Base-by-base conservation (phyloP, 331 rosid species). In the Malus hybrid region DNA sequence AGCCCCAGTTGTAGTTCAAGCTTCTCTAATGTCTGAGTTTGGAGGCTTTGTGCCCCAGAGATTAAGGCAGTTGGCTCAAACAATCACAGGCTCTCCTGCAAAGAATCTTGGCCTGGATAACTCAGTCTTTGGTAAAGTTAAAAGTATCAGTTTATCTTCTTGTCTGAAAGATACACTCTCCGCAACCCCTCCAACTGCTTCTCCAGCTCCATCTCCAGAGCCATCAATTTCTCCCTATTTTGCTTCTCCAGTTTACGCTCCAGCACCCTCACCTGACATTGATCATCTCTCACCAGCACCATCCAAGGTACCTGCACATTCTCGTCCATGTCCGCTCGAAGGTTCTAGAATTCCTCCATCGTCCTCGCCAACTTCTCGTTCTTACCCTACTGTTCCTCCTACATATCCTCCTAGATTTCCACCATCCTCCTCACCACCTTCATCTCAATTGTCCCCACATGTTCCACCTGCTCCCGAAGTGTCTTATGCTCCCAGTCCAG, bases 51-150 rank as follows among this genome's bases (percentile, higher is more conserved):
- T 70, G 75, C 90, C 92, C 12, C 92, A 77, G 85, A 87, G 99
- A 77, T 79, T 89, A 73, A 87, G 82, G 53, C 93, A 94, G 81
- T 82, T 94, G 88, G 97, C 92, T 68, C 76, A 83, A 77, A 83
- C 81, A 73, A 83, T 94, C 70, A 56, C 65, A 2, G 86, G 80
- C 48, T 89, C 90, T 77, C 83, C 84, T 7, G 77, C 78, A 64
- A 80, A 75, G 85, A 92, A 92, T 84, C 97, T 94, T 20, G 92
- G 99, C 77, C 99, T 89, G 34, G 80, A 90, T 85, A 81, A 92
- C 89, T 68, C 89, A 0, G 78, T 81, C 29, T 94, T 94, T 74
- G 99, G 99, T 78, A 80, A 79, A 79, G 96, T 94, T 63, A 90
- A 84, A 79, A 85, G 89, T 78, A 76, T 94, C 56, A 85, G 84